Percentiles rank a stretch among this genome's conserved stretches.
phyloP scores from a whole-genome alignment of 1,139 yeast genomes.

The Saccharomyces uvarum region DNA sequence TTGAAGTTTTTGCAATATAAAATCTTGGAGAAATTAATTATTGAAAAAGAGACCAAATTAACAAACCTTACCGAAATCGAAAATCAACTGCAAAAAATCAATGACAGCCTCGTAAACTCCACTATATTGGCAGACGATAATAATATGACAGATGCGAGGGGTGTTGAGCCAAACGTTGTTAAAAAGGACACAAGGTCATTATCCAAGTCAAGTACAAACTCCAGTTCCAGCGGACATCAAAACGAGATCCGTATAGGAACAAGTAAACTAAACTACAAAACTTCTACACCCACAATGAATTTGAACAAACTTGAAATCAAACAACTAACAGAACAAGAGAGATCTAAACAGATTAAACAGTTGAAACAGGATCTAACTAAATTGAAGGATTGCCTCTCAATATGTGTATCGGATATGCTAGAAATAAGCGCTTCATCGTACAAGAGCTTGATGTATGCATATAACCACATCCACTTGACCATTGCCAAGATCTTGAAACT shows the following conservation, averaged over 20 bases:
- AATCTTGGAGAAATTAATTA: conserved; percentile 37
- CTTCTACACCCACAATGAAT: conserved; percentile 8
- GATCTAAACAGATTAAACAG: conserved; percentile 28
- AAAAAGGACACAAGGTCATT: neutral
- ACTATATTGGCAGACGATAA: conserved; percentile 24
- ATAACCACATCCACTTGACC: conserved; percentile 6
- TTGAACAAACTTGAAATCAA: conserved; percentile 10
- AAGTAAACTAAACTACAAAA: conserved; percentile 15
- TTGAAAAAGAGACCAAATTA: conserved; percentile 27
- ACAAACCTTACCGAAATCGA: conserved; percentile 28
- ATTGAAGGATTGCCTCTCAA: conserved; percentile 32
- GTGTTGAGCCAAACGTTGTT: neutral
- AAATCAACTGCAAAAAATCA: conserved; percentile 29
- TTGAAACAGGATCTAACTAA: conserved; percentile 32
- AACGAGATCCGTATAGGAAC: conserved; percentile 1
- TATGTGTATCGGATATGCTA: conserved; percentile 32
- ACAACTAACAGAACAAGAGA: conserved; percentile 28
- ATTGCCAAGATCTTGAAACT: conserved; percentile 24
- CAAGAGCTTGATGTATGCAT: conserved; percentile 19
- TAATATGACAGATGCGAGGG: conserved; percentile 15
- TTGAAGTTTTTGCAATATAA: conserved; percentile 63
- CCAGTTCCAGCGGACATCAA: neutral
- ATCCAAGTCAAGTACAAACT: neutral
- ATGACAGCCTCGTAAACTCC: conserved; percentile 26
- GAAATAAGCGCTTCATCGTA: conserved; percentile 32